Conservation (phyloP, 257 asterid genomes). For the Solanum pimpinellifolium region DNA sequence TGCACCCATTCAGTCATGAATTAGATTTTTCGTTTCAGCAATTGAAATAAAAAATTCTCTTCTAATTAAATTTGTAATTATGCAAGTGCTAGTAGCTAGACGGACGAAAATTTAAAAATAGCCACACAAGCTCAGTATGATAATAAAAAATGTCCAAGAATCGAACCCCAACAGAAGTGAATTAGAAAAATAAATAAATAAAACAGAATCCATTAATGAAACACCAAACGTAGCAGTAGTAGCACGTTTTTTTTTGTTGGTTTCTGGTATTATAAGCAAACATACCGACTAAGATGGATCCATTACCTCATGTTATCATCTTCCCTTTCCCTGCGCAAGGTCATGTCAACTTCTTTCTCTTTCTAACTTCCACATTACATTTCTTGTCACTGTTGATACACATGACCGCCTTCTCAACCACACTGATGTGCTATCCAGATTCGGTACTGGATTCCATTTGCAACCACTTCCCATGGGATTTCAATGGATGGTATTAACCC, state of each 20-base stretch:
- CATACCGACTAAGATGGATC: not conserved
- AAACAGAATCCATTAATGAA: too few species aligned
- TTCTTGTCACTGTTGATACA: not conserved
- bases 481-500: not conserved
- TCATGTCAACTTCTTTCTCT: constrained; percentile 9
- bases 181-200: too few species aligned
- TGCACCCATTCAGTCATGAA: too few species aligned
- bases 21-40: too few species aligned
- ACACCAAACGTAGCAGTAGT: too few species aligned
- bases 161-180: too few species aligned
- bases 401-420: not conserved
- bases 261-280: not conserved
- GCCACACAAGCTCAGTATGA: too few species aligned
- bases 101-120: too few species aligned
- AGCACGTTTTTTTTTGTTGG: not conserved
- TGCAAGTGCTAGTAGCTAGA: too few species aligned
- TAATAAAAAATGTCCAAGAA: too few species aligned
- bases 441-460: not conserved
- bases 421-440: not conserved
- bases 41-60: too few species aligned
- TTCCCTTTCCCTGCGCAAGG: constrained; percentile 14
- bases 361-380: not conserved
- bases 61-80: too few species aligned
- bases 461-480: constrained; percentile 2
- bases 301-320: constrained; percentile 7